Base-by-base conservation (phyloP, 768 basidiomycete species). In the Leccinum disarticulatum region DNA sequence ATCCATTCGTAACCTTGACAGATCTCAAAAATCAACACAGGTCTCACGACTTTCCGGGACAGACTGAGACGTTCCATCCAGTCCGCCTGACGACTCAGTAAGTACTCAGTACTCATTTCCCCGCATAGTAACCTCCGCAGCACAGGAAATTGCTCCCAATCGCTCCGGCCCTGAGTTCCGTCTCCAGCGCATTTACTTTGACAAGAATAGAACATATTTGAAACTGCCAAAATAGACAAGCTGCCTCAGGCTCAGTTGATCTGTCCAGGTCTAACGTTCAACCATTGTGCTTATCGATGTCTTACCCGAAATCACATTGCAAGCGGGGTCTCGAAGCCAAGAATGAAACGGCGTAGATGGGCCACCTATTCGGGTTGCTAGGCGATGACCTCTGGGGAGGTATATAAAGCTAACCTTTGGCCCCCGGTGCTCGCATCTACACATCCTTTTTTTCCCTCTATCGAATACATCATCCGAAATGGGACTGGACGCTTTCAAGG, bases 291-390 rank as follows among this genome's bases (percentile, higher is more conserved):
- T 58, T 67, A 54, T 69, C 65, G 54, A 15, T 8, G 17, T 51
- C 61, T 61, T 64, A 70, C 66, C 58, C 60, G 38, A 41, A 41
- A 70, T 67, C 27, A n/a, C 46, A 11, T 5, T 30, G 13, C 22
- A 11, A 43, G 61, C 55, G 13, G 57, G 55, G 57, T 66, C 41
- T 55, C n/a, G 54, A 59, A 66, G 53, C 59, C 58, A 56, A 52
- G 38, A 41, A n/a, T 41, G 38, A 41, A 9, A 35, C 33, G 36
- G 36, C 36, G 14, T 36, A 15, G 14, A 36, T 15, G 33, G 38
- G 17, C 6, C 38, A 41, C 8, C 17, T 41, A 41, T 41, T n/a
- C 38, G 38, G 17, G 38, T 41, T 41, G 17, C 38, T 41, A 41
- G 15, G 38, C 38, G 38, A 17, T 41, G 17, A 41, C 38, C 17